phyloP scores from a whole-genome alignment of 345 rosid genomes.

The Hibiscus mutabilis region DNA sequence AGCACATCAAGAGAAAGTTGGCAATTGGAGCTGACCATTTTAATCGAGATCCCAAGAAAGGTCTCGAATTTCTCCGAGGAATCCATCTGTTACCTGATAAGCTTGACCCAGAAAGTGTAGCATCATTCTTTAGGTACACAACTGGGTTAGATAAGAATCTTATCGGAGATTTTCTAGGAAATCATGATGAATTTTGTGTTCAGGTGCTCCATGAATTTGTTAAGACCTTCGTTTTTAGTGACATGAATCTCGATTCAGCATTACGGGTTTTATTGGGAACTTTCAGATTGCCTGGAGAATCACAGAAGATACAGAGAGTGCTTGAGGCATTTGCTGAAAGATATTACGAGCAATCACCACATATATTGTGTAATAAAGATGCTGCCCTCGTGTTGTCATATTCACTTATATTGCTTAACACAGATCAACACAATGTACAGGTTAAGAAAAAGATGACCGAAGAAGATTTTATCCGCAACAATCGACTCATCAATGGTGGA shows the following conservation, averaged over 20 bases:
- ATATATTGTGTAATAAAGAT: conserved; percentile 50
- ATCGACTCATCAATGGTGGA: conserved; percentile 64
- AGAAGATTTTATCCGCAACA: conserved; percentile 69
- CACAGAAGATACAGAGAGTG: conserved; percentile 76
- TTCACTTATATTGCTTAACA: conserved; percentile 65
- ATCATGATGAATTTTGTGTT: conserved; percentile 69
- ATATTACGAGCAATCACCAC: conserved; percentile 73
- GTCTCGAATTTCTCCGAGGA: conserved; percentile 61
- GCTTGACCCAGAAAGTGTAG: conserved; percentile 68
- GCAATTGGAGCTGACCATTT: conserved; percentile 64
- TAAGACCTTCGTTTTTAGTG: conserved; percentile 56
- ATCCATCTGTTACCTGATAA: conserved; percentile 57
- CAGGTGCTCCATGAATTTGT: conserved; percentile 75
- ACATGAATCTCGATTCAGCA: conserved; percentile 60
- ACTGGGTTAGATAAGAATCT: conserved; percentile 63
- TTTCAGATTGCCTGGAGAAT: conserved; percentile 73
- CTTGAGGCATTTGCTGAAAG: conserved; percentile 80
- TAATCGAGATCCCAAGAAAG: conserved; percentile 62
- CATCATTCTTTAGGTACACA: conserved; percentile 63
- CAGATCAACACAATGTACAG: conserved; percentile 73
- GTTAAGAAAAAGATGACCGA: conserved; percentile 79
- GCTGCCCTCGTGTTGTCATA: conserved; percentile 67
- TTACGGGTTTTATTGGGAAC: conserved; percentile 70
- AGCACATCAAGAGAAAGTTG: conserved; percentile 49
- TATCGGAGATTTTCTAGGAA: conserved; percentile 65